Percentiles rank a stretch among this genome's conserved stretches.
phyloP scores from a whole-genome alignment of 306 rosid genomes.

The Castanea sativa region DNA sequence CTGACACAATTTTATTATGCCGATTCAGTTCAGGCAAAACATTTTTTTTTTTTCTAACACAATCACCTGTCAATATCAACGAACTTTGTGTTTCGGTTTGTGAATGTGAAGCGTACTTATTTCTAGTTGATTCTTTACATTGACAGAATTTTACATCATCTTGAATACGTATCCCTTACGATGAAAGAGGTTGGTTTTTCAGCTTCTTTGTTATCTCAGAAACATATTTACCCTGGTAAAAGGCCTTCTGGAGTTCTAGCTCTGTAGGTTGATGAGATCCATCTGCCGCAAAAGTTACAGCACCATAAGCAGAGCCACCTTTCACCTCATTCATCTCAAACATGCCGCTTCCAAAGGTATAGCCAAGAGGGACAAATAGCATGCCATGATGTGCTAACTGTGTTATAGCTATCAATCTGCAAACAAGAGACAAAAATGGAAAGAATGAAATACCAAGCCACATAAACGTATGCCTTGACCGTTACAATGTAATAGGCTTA shows the following conservation, averaged over 20 bases:
- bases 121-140: not conserved
- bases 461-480: not conserved
- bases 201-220: conserved; percentile 74
- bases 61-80: not conserved
- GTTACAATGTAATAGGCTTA: too few relatives aligned
- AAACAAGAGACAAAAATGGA: conserved; percentile 4
- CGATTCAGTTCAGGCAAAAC: not conserved
- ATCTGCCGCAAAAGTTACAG: conserved; percentile 89
- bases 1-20: not conserved
- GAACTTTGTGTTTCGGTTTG: not conserved
- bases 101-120: not conserved
- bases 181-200: conserved; percentile 26
- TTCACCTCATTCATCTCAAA: conserved; percentile 79
- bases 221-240: conserved; percentile 79
- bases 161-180: not conserved
- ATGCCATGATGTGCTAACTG: conserved; percentile 96
- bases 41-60: not conserved
- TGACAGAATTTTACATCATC: not conserved
- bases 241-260: conserved; percentile 75
- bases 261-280: conserved; percentile 85
- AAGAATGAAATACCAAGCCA: not conserved
- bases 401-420: conserved; percentile 74
- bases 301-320: conserved; percentile 89
- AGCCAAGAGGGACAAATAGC: conserved; percentile 85
- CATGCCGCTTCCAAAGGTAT: conserved; percentile 86